Evolutionary conservation across 495 filamentous ascomycete species (phyloP), one percentile per base, ranked within the genome.

Genomic region (Sordaria brevicollis): DNA sequence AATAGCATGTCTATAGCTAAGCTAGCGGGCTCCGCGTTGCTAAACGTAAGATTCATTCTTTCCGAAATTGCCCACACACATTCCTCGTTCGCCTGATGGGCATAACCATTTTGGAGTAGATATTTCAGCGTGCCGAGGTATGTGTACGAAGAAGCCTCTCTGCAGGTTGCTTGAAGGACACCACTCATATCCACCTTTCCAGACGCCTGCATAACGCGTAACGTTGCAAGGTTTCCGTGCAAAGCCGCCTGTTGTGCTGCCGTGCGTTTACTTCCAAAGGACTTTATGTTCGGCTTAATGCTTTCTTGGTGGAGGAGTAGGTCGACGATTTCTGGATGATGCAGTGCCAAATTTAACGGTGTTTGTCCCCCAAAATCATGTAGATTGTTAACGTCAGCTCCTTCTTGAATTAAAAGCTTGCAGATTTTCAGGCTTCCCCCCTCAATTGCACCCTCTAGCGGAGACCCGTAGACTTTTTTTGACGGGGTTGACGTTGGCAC

Each of bases 401-500:
- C 38, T n/a, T 17, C 7, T 6, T 39, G 38, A 17, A 39, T 43
- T 2, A 43, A 43, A 6, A 43, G 36, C 36, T 37, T 37, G 36
- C 36, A 37, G 36, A 37, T 8, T 9, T 37, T 13, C 36, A 37
- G 15, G 15, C 4, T 4, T 37, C 36, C 36, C 4, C 0, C 10
- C 4, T 1, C 10, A 3, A 13, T 13, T 37, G 36, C 36, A 13
- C 11, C 1, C 11, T 37, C 10, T 9, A 37, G 36, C 35, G 35
- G 35, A 36, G 35, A 36, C 11, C 11, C 35, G n/a, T n/a, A n/a
- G n/a, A n/a, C n/a, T n/a, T 65, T 8, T 21, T 29, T 7, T 65
- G 54, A 65, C 54, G 54, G 6, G 31, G 25, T 65, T 66, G 31
- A 34, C 35, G 65, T 66, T n/a, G 31, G 65, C 65, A 66, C 65